Evolutionary conservation across 1,139 yeast genomes (phyloP), one percentile per base, ranked within the genome.

Genomic region (Suhomyces wounanorum): DNA sequence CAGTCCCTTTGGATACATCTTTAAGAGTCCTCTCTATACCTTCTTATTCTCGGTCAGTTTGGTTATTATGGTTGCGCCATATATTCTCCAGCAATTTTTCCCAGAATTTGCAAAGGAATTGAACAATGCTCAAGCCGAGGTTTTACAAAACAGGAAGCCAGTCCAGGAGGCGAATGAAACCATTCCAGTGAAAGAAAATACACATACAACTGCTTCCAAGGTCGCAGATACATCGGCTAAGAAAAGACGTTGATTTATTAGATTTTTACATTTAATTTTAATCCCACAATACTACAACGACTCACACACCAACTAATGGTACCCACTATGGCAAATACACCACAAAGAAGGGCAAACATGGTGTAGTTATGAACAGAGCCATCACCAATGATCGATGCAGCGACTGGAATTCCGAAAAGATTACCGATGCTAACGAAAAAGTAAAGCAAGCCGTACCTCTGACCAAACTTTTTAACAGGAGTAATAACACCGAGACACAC

Each of bases 1-100:
- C 49, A 71, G 79, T 62, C 81, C 81, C 3, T 64, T 77, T 43
- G 81, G 81, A 13, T 67, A 72, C 53, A 73, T 77, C 23, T 75
- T 77, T 60, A 65, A 63, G 51, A 76, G 69, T 59, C 65, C 58
- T 36, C 47, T 63, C n/a, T 75, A 72, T 56, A 73, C 80, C 7
- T 55, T 68, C 9, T 53, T 75, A 40, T 75, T 76, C 50, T 49
- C 57, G 3, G 55, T 68, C 10, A 58, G 69, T 47, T 46, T 72
- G 36, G 65, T 62, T n/a, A 62, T 74, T 36, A 69, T 72, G 64
- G 63, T 60, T 0, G 68, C 72, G 1, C 81, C 81, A 2, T 67
- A 66, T 42, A 43, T 72, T 3, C 56, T 75, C 35, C 56, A 65
- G 44, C 62, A 58, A 48, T 55, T 73, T 14, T 67, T 63, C 47